Base-by-base conservation (phyloP, 805 yeast species). In the Candida sanyiensis region DNA sequence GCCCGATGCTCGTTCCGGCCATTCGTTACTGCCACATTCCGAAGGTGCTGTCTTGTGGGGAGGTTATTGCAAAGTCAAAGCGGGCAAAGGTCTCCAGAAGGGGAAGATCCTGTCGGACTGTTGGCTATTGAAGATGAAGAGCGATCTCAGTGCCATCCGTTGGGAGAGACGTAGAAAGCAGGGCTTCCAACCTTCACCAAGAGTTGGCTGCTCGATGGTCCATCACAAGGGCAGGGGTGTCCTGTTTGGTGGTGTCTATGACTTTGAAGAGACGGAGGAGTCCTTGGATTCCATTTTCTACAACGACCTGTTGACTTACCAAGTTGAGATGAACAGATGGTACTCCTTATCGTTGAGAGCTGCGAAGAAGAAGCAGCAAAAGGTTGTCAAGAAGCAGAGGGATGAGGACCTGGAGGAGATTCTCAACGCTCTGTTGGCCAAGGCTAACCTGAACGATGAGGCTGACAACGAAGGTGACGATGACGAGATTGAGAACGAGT, bases 1-100 rank as follows among this genome's bases (percentile, higher is more conserved):
- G 21, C 97, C 98, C 0, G 97, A 90, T 52, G 81, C 96, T 2
- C 71, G 98, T 47, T 83, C 95, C 0, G 97, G 97, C 2, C 97
- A 90, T 58, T 84, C 95, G 1, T 69, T 90, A 33, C 68, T 90
- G 30, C 83, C 96, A 2, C 64, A 70, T 15, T 74, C 75, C 3
- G 95, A 84, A 13, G 97, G 97, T 30, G 89, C 87, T 1, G 72
- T 86, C 1, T 47, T 89, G 2, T 86, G 83, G 72, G 98, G 98
- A 48, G 98, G 98, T 11, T 90, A 90, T 56, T 79, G 93, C 54
- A 90, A 89, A 62, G 88, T 86, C 18, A 89, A 89, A 59, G 95
- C 95, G 9, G 80, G 79, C 26, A 85, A 83, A 57, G 95, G 95
- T 27, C 66, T 80, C 40, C 95, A 85, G 52, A 87, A 87, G 64